These are phyloP conservation scores for Fraxinus platypoda DNA, from an alignment of 305 asterid species.

Conservation along the genomic window DNA sequence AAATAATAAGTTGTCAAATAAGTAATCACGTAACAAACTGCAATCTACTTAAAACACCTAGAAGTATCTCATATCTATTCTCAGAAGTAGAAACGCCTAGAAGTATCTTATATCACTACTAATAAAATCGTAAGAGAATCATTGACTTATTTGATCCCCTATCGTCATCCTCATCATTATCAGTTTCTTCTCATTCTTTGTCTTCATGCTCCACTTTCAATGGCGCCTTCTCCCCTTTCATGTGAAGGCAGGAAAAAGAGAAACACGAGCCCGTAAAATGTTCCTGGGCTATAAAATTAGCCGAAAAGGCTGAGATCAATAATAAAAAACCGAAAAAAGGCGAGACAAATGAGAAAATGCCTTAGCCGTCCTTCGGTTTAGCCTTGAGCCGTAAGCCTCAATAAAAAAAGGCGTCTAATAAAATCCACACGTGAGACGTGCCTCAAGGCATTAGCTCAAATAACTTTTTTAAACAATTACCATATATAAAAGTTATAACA, in stretches of 20 bases:
- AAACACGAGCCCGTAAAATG: background rate
- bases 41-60: background rate
- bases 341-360: background rate
- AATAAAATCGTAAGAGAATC: background rate
- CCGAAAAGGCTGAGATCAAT: background rate
- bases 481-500: background rate
- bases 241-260: background rate
- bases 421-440: background rate
- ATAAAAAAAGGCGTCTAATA: background rate
- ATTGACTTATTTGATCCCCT: background rate
- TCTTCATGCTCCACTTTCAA: background rate
- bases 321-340: background rate
- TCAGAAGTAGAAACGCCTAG: background rate
- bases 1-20: background rate
- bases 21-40: background rate
- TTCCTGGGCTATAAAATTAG: background rate
- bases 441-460: background rate
- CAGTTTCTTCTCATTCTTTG: background rate
- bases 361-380: background rate
- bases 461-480: background rate
- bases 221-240: background rate
- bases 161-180: background rate
- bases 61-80: background rate
- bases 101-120: background rate
- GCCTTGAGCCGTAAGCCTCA: background rate